Evolutionary conservation across 2,329 filamentous ascomycete species (phyloP), one percentile per base, ranked within the genome.

Genomic region (Ophiostoma sp.): DNA sequence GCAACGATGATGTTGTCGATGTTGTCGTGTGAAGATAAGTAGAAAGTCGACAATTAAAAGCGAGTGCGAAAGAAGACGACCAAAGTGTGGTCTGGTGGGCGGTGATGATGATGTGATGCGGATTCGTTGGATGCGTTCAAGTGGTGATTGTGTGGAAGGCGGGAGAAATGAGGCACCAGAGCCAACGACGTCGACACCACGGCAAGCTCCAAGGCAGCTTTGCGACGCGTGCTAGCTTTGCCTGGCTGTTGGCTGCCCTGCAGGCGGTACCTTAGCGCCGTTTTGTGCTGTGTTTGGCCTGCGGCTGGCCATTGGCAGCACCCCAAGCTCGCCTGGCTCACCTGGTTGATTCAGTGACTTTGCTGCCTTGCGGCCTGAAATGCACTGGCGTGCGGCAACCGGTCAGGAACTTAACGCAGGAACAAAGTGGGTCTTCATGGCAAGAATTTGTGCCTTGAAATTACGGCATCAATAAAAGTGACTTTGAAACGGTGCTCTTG

Each of bases 151-250:
- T 57, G 69, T 39, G 55, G 28, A 64, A 25, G 36, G 42, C 42
- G 57, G 19, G 57, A 71, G 45, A 69, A 31, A 52, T 55, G 69
- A 71, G 69, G 69, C 69, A 52, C 61, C 48, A 66, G 61, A 33
- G 19, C 59, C 31, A 55, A 42, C 42, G 68, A 50, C 70, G 59
- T 68, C 45, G 64, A 68, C 39, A n/a, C 25, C 42, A 22, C 6
- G 11, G 8, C 55, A 71, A 74, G 74, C 74, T 75, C 69, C 74
- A 74, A 75, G 74, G 74, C 74, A 75, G 74, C 74, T 74, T 71
- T 74, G 71, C 73, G 73, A 75, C 74, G 74, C 74, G 74, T 75
- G 74, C 74, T 68, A 72, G 39, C 42, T 72, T 73, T 68, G 68
- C 59, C 59, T 71, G 63, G 9, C 22, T 68, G 39, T 15, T 31